Evolutionary conservation across 2,329 filamentous ascomycete genomes (phyloP), one percentile per base, ranked within the genome.

Genomic region (Cordyceps cateniannulata): DNA sequence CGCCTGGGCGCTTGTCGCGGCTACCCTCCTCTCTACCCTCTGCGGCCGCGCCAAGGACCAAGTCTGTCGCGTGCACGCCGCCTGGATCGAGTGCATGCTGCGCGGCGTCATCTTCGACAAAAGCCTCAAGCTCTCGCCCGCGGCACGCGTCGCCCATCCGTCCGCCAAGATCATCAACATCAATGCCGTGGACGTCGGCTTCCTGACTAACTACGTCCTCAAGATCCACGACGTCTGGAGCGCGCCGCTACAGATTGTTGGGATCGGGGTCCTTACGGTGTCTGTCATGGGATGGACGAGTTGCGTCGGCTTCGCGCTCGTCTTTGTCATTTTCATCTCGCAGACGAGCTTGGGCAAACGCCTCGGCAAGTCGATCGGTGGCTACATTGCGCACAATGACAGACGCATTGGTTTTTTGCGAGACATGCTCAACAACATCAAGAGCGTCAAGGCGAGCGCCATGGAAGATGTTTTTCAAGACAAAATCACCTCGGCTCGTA

Each of bases 161-260:
- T 14, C 59, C 16, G 59, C 59, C 44, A 55, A 61, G 38, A 57
- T 61, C 22, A 61, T 61, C 59, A 61, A 61, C 27, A 12, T 61
- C 35, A 57, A 57, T 16, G 45, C 59, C n/a, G 52, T 55, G 5
- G 59, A 61, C 44, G 52, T 61, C 45, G 29, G 53, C 18, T 52
- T 62, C 47, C 20, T 62, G 25, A 52, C 53, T 24, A 58, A 62
- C 53, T 58, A 62, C 24, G 53, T 62, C 6, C 20, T 62, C n/a
- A 58, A 58, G 35, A 53, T 62, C 16, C 47, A 62, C 52, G 60
- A 57, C 38, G 48, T 62, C 16, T 58, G 47, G 60, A 58, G 53
- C 49, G 53, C 60, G 22, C 59, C 45, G 18, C 32, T 61, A n/a
- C 59, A 61, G 47, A 61, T 61, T n/a, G 3, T 51, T 1, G 52